Evolutionary conservation across 768 basidiomycete genomes (phyloP), one percentile per base, ranked within the genome.

Genomic region (Tulasnella sp.): DNA sequence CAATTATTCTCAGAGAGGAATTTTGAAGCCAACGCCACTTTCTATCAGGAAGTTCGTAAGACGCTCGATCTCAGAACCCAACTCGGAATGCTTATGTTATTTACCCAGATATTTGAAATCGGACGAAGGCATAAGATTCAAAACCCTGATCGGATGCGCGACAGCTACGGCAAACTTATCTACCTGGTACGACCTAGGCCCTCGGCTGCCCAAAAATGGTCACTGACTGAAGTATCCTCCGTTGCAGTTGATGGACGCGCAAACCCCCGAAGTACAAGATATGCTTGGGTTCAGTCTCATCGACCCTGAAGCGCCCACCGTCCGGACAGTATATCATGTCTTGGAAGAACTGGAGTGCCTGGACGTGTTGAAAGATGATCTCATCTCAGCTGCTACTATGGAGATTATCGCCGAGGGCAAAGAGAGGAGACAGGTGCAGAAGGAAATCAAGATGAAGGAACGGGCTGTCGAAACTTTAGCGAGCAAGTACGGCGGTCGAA

Each of bases 91-190:
- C 72, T 48, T 41, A 42, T 46, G 18, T 46, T 44, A 31, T 48
- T 48, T 34, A 28, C 28, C 8, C 58, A 80, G 79, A 80, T 95
- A 37, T 96, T 96, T 82, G 94, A 96, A 86, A 89, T 96, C 34
- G 94, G 95, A 34, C 64, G 81, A 37, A 76, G 81, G 60, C 80
- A 82, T 58, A 82, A 82, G 85, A 96, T 96, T 84, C 95, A 94
- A 93, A 96, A 96, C 83, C 95, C 95, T 0, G 95, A 96, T 84
- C 95, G 95, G 83, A 95, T 96, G 94, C 90, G 95, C 37, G 92
- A 93, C 41, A 96, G 93, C 11, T 96, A 96, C 81, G 95, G 95
- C 14, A 96, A 96, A 84, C 86, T 96, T 31, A 82, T 82, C 72
- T 82, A 82, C 73, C 34, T 81, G 58, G 78, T 81, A 28, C 41